These are phyloP conservation scores for Fraxinus sp. DNA, from an alignment of 305 asterid genomes.

Conservation along the genomic window DNA sequence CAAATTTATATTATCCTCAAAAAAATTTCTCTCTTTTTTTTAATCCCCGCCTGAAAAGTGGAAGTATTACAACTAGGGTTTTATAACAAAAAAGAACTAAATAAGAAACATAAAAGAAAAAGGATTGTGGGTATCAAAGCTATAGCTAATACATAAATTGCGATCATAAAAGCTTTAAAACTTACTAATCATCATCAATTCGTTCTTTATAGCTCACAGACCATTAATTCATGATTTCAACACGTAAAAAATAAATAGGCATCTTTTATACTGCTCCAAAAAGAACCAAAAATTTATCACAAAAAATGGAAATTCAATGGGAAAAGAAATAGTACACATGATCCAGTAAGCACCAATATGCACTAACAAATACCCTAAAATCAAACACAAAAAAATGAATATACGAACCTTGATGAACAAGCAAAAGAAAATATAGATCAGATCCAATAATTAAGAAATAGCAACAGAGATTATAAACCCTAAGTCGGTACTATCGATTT, in stretches of 20 bases:
- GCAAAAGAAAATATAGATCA: background rate
- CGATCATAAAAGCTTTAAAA: conserved; percentile 50
- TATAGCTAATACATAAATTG: conserved; percentile 1
- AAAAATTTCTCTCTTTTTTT: no score
- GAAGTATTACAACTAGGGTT: background rate
- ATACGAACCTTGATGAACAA: background rate
- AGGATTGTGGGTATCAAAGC: background rate
- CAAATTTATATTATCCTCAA: background rate
- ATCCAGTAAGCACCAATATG: background rate
- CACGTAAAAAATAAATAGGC: background rate
- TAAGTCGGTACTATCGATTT: background rate
- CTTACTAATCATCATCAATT: conserved; percentile 34
- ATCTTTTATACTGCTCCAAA: background rate
- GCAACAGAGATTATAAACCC: background rate
- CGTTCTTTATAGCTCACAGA: conserved; percentile 33
- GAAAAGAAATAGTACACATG: background rate
- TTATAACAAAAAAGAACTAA: background rate
- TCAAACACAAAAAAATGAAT: background rate
- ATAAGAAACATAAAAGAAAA: background rate
- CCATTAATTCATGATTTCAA: background rate
- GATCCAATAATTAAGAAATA: background rate
- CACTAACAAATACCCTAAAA: background rate
- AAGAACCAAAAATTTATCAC: no score
- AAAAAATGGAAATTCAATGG: no score
- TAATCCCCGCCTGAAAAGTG: background rate